A percentile compares a stretch with the other conserved stretches of the same genome.
These are phyloP conservation scores for Monilinia polystroma DNA, from an alignment of 2,329 filamentous ascomycete genomes.

Conservation along the genomic window DNA sequence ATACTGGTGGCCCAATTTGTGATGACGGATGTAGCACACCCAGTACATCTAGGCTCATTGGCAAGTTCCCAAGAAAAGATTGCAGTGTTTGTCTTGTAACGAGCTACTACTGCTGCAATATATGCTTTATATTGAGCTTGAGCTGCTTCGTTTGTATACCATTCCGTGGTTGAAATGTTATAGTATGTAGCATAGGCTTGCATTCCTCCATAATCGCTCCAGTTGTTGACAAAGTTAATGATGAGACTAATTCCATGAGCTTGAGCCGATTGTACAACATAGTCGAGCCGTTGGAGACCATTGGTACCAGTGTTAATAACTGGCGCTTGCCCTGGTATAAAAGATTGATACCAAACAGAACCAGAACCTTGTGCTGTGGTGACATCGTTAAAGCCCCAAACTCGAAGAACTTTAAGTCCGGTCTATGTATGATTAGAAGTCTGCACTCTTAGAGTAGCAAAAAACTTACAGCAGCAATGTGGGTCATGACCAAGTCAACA, in stretches of 20 bases:
- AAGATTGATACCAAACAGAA: conserved; percentile 46
- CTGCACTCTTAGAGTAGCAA: neutral
- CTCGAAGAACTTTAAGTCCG: conserved; percentile 58
- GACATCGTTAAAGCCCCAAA: conserved; percentile 65
- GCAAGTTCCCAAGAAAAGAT: conserved; percentile 69
- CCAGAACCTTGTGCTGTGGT: conserved; percentile 43
- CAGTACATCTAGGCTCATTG: conserved; percentile 66
- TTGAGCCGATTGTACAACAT: conserved; percentile 60
- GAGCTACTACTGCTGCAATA: conserved; percentile 56
- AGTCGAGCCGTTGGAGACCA: conserved; percentile 64
- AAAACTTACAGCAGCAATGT: conserved; percentile 43
- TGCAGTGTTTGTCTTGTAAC: conserved; percentile 58
- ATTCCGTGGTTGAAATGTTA: conserved; percentile 48
- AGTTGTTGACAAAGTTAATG: conserved; percentile 67
- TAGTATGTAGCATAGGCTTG: conserved; percentile 56
- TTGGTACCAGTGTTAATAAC: conserved; percentile 64
- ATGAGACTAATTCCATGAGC: conserved; percentile 61
- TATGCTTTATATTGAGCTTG: conserved; percentile 60
- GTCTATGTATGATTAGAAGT: conserved; percentile 37
- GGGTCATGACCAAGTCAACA: conserved; percentile 51
- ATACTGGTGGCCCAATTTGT: conserved; percentile 59
- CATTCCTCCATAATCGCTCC: conserved; percentile 67
- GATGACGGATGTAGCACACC: conserved; percentile 58
- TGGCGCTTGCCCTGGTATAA: conserved; percentile 47
- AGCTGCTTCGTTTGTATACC: conserved; percentile 55